phyloP scores from a whole-genome alignment of 139 green algal species.

The Chlorella sp. region DNA sequence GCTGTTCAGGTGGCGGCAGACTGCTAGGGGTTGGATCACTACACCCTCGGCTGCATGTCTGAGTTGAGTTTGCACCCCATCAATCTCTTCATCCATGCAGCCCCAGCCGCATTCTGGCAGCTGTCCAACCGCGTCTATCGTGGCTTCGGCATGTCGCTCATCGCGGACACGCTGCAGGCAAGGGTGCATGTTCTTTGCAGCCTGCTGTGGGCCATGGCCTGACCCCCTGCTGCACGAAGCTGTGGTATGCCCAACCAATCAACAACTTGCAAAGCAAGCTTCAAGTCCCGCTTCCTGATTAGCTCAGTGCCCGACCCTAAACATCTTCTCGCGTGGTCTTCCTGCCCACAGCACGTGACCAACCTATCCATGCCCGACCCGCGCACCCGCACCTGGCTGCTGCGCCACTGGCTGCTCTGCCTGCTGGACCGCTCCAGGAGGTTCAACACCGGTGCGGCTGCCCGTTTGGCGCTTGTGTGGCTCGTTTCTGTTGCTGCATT shows the following conservation, averaged over 20 bases:
- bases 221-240: too few relatives aligned
- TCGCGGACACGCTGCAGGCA: neutral
- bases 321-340: too few relatives aligned
- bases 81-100: neutral
- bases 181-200: neutral
- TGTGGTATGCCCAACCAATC: too few relatives aligned
- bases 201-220: neutral
- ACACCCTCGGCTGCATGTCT: too few relatives aligned
- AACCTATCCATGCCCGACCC: neutral
- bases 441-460: neutral
- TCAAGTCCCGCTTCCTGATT: too few relatives aligned
- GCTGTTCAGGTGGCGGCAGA: too few relatives aligned
- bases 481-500: too few relatives aligned
- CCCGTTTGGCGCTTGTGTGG: neutral
- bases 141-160: neutral
- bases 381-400: neutral
- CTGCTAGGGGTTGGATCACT: too few relatives aligned
- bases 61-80: neutral
- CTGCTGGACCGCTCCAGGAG: neutral
- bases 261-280: too few relatives aligned
- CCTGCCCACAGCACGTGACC: neutral
- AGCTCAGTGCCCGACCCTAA: too few relatives aligned
- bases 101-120: neutral
- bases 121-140: conserved; percentile 2
- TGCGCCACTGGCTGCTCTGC: conserved; percentile 22